Conservation (phyloP, 345 rosid genomes). For the Bretschneidera sinensis region DNA sequence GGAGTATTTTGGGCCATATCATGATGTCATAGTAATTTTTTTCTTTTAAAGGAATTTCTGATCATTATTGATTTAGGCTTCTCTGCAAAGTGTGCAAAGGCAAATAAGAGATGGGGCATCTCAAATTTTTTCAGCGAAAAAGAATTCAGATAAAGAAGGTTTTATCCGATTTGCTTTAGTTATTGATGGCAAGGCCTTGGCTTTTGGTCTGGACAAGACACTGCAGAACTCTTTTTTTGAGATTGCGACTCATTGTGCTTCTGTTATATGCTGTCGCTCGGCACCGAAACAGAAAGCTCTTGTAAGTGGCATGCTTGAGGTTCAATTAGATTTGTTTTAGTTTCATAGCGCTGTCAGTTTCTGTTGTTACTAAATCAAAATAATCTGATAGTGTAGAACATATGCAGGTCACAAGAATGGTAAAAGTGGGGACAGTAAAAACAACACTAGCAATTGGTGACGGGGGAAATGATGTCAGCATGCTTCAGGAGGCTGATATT, state of each 20-base stretch:
- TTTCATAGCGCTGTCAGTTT: constrained; percentile 1
- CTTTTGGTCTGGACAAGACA: constrained; percentile 42
- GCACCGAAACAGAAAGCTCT: constrained; percentile 94
- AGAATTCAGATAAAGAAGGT: constrained; percentile 24
- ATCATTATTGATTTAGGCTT: constrained; percentile 41
- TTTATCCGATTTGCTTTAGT: constrained; percentile 48
- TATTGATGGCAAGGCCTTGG: constrained; percentile 81
- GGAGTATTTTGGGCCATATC: no score
- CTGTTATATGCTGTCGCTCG: constrained; percentile 89
- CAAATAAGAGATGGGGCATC: constrained; percentile 43
- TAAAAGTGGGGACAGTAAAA: constrained; percentile 50
- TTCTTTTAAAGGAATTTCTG: constrained; percentile 9
- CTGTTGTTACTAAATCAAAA: constrained; percentile 18
- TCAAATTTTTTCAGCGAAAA: no score
- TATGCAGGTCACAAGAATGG: constrained; percentile 83
- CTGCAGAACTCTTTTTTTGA: constrained; percentile 52
- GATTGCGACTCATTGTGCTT: constrained; percentile 54
- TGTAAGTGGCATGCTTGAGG: constrained; percentile 39
- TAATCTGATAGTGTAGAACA: constrained; percentile 42
- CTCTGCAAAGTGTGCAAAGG: constrained; percentile 38
- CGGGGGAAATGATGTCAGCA: constrained; percentile 93
- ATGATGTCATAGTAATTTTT: no score
- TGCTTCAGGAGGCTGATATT: constrained; percentile 96
- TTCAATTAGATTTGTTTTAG: no score
- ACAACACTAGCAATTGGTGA: constrained; percentile 82